A percentile compares a stretch with the other conserved stretches of the same genome.
Evolutionary conservation across 768 basidiomycete species (phyloP).

Genomic region (Phanerodontia chrysosporium): DNA sequence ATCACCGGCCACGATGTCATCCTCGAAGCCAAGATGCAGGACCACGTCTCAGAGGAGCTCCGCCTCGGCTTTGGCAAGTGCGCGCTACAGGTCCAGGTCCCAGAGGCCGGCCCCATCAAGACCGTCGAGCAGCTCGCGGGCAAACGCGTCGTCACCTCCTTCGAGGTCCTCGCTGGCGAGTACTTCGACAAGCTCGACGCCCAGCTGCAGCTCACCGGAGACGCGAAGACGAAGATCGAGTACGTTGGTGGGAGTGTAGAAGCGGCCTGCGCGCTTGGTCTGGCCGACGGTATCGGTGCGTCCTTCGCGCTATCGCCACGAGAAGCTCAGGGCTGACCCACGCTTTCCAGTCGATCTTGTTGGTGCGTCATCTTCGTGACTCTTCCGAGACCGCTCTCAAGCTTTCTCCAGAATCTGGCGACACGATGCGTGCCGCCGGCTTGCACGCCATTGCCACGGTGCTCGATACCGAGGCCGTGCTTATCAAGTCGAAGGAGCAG

Average conservation of each 20-base stretch:
- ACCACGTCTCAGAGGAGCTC: constrained; percentile 72
- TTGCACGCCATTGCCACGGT: constrained; percentile 90
- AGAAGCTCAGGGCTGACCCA: background rate
- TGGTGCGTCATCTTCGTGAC: constrained; percentile 48
- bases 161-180: constrained; percentile 78
- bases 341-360: constrained; percentile 80
- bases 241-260: constrained; percentile 98
- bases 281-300: constrained; percentile 93
- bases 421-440: constrained; percentile 98
- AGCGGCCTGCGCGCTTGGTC: constrained; percentile 92
- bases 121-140: constrained; percentile 79
- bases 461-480: constrained; percentile 83
- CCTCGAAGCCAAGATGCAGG: constrained; percentile 81
- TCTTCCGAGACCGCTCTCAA: background rate
- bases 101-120: constrained; percentile 67
- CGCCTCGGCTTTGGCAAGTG: constrained; percentile 93
- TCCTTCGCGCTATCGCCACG: background rate
- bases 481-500: constrained; percentile 73
- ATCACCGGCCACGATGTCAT: constrained; percentile 99
- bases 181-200: constrained; percentile 73
- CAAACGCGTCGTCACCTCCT: constrained; percentile 91
- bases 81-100: constrained; percentile 84
- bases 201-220: constrained; percentile 44
- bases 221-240: constrained; percentile 74
- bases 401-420: constrained; percentile 79